Evolutionary conservation across 2,329 filamentous ascomycete species (phyloP).

Genomic region (Corniculantispora saksenae): DNA sequence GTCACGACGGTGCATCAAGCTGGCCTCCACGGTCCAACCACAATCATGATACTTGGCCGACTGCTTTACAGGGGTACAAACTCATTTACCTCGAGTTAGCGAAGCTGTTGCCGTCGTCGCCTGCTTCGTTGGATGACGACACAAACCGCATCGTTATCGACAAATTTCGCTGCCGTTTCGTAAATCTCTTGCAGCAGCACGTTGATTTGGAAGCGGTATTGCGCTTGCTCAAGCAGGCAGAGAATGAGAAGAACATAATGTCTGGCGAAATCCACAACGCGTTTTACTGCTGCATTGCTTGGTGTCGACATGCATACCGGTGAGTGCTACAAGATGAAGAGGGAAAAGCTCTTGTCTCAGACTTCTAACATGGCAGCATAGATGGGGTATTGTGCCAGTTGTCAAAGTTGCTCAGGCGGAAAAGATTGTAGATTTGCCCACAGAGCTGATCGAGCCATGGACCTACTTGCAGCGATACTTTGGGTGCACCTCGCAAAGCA

Average conservation of each 20-base stretch:
- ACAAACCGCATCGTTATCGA: slow-evolving; percentile 26
- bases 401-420: slow-evolving; percentile 37
- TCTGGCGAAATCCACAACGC: not conserved
- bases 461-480: slow-evolving; percentile 32
- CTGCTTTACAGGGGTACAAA: slow-evolving; percentile 31
- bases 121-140: slow-evolving; percentile 30
- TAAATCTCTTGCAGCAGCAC: slow-evolving; percentile 25
- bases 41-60: slow-evolving; percentile 27
- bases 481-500: slow-evolving; percentile 32
- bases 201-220: slow-evolving; percentile 22
- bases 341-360: not conserved
- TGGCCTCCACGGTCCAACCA: not conserved
- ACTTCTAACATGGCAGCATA: not conserved
- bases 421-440: slow-evolving; percentile 31
- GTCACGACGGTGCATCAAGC: not conserved
- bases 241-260: not conserved
- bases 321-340: not conserved
- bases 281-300: slow-evolving; percentile 16
- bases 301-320: slow-evolving; percentile 35
- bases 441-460: slow-evolving; percentile 34
- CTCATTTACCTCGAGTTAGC: slow-evolving; percentile 33
- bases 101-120: slow-evolving; percentile 26
- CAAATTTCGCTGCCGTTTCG: slow-evolving; percentile 26
- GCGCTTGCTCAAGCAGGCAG: not conserved
- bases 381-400: slow-evolving; percentile 37